Percentiles rank a stretch among this genome's conserved stretches.
Conservation (phyloP, 176 grass and related monocot genomes). For the Rhynchospora pubera region DNA sequence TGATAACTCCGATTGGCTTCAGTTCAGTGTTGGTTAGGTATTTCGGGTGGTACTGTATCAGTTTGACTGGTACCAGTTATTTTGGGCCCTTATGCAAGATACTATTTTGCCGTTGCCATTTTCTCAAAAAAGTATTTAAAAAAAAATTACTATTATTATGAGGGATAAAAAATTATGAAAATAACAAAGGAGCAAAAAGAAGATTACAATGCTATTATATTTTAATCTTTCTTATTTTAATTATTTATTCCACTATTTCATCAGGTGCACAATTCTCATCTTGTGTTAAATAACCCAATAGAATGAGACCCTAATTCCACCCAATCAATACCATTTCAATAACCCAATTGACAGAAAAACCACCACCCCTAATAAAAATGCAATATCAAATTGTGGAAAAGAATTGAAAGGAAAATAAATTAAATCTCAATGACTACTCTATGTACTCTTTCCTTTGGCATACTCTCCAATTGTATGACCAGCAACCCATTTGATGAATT, state of each 20-base stretch:
- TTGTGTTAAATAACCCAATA: background rate
- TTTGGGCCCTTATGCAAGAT: no score
- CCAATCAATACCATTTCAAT: background rate
- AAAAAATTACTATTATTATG: no score
- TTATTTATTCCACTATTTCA: background rate
- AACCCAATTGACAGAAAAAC: background rate
- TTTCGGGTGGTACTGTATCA: no score
- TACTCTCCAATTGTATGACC: slow-evolving; percentile 37
- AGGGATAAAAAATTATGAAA: background rate
- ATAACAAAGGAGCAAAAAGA: background rate
- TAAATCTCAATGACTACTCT: slow-evolving; percentile 64
- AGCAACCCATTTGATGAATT: slow-evolving; percentile 48
- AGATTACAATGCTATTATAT: background rate
- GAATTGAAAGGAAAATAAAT: background rate
- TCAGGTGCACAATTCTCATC: background rate
- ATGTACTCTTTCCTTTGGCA: slow-evolving; percentile 69
- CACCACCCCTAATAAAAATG: background rate
- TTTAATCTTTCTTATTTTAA: background rate
- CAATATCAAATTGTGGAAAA: background rate
- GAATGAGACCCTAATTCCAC: background rate
- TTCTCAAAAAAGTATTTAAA: no score
- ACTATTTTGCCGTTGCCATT: no score
- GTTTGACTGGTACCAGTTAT: no score
- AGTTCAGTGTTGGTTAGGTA: no score
- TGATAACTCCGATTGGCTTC: no score